Evolutionary conservation across 805 yeast species (phyloP), one percentile per base, ranked within the genome.

Genomic region (Metschnikowia chrysomelidarum): DNA sequence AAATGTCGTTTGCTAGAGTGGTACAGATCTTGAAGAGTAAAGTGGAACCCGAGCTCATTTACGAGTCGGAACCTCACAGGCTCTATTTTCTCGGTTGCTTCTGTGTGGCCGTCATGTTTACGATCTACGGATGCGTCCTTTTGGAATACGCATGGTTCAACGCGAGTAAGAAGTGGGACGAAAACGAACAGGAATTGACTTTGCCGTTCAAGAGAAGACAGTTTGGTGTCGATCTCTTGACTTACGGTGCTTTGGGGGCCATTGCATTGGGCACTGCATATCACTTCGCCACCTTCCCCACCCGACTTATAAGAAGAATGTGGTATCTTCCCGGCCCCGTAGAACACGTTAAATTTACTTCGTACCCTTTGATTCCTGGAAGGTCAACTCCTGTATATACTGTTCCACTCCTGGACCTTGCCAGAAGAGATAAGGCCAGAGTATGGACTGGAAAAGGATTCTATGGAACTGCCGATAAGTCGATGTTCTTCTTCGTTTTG

Each of bases 361-460:
- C 88, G 3, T 88, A 87, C 55, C 89, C 95, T 2, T 47, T 80
- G 30, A 44, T 86, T 10, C 95, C 95, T 0, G 83, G 84, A 8
- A 63, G 77, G 31, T 80, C 93, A 1, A 80, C 93, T 0, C 91
- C 94, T 0, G 80, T 83, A 8, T 71, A 73, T 41, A 78, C 86
- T 0, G 62, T 84, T 20, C 88, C 91, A 2, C 53, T 87, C 30
- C 64, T 65, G 23, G 60, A 69, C 30, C 44, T 87, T 33, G 59
- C 61, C 20, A 69, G 88, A 40, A 77, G 79, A 32, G 73, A 72
- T 38, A 71, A 74, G 40, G 69, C 87, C 7, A 78, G 83, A 45
- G 78, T 86, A 4, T 87, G 87, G 78, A 83, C 95, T 1, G 89
- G 88, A n/a, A 79, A 80, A 43, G 95, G 95, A 1, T 81, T 83